Conservation (phyloP, 1,284 basidiomycete species). For the Xerocomus alliaceus region DNA sequence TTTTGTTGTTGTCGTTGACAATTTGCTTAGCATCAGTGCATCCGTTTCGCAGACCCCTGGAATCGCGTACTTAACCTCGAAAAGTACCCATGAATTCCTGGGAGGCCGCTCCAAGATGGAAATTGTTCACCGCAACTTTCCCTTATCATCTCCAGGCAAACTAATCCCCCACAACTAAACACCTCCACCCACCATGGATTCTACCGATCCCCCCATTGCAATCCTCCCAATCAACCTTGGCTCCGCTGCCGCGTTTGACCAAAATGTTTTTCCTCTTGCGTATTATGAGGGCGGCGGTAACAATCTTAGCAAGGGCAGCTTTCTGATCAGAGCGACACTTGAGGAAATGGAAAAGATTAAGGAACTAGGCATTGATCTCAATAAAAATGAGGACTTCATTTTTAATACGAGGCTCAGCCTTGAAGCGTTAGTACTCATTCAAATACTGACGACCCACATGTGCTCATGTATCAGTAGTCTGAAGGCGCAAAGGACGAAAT, state of each 20-base stretch:
- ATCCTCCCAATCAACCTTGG: slow-evolving; percentile 23
- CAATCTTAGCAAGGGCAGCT: slow-evolving; percentile 15
- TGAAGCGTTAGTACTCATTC: slow-evolving; percentile 9
- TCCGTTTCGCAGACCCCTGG: background rate
- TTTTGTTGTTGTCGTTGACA: background rate
- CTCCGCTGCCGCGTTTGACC: background rate
- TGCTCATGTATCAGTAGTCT: slow-evolving; percentile 10
- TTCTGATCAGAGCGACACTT: slow-evolving; percentile 22
- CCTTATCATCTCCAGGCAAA: slow-evolving; percentile 6
- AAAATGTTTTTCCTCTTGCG: slow-evolving; percentile 12
- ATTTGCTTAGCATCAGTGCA: background rate
- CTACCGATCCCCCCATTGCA: background rate
- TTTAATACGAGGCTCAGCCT: slow-evolving; percentile 2
- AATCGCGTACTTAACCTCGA: slow-evolving; percentile 1
- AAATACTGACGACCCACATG: no score
- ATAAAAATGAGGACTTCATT: slow-evolving; percentile 3
- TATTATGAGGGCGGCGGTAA: background rate
- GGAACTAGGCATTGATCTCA: slow-evolving; percentile 3
- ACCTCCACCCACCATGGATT: slow-evolving; percentile 2
- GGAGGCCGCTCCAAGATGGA: slow-evolving; percentile 14
- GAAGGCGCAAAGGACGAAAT: background rate
- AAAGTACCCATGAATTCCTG: background rate
- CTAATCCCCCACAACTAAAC: background rate
- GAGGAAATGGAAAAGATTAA: slow-evolving; percentile 14
- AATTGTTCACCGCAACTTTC: slow-evolving; percentile 1